Evolutionary conservation across 768 basidiomycete genomes (phyloP).

Genomic region (Boletus rubropictus): DNA sequence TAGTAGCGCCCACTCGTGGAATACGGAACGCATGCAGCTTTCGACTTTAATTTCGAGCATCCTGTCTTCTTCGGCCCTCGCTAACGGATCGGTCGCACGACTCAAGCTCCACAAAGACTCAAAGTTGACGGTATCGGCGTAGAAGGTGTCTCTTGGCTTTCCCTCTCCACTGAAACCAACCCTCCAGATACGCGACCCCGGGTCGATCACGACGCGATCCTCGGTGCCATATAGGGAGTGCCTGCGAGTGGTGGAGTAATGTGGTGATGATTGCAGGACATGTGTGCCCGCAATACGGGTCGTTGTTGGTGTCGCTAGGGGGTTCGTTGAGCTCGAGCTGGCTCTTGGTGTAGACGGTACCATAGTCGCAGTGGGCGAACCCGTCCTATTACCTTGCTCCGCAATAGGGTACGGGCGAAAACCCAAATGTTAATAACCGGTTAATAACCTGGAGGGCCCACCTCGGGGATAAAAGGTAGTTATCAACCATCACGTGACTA

Average conservation of each 20-base stretch:
- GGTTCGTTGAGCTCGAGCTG: slow-evolving; percentile 13
- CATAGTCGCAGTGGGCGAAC: slow-evolving; percentile 6
- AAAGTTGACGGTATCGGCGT: slow-evolving; percentile 41
- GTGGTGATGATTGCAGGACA: slow-evolving; percentile 67
- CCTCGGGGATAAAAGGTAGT: too few species aligned
- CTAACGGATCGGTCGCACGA: slow-evolving; percentile 46
- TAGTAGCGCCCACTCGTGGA: slow-evolving; percentile 61
- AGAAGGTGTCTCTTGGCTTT: slow-evolving; percentile 82
- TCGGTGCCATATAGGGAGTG: slow-evolving; percentile 97
- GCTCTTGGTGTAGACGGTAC: slow-evolving; percentile 32
- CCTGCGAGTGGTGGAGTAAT: slow-evolving; percentile 77
- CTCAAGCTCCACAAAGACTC: slow-evolving; percentile 56
- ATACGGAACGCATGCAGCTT: slow-evolving; percentile 66
- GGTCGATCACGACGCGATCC: slow-evolving; percentile 91
- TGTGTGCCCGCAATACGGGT: slow-evolving; percentile 44
- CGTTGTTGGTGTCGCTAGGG: slow-evolving; percentile 51
- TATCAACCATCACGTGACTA: too few species aligned
- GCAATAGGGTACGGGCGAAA: too few species aligned
- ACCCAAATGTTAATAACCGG: too few species aligned
- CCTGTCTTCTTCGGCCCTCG: slow-evolving; percentile 68
- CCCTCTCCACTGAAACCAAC: slow-evolving; percentile 97
- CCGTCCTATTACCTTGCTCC: too few species aligned
- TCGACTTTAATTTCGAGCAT: slow-evolving; percentile 68
- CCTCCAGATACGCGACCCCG: slow-evolving; percentile 92
- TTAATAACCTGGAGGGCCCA: too few species aligned